Evolutionary conservation across 768 basidiomycete species (phyloP).

Genomic region (Melanogaster broomeanus): DNA sequence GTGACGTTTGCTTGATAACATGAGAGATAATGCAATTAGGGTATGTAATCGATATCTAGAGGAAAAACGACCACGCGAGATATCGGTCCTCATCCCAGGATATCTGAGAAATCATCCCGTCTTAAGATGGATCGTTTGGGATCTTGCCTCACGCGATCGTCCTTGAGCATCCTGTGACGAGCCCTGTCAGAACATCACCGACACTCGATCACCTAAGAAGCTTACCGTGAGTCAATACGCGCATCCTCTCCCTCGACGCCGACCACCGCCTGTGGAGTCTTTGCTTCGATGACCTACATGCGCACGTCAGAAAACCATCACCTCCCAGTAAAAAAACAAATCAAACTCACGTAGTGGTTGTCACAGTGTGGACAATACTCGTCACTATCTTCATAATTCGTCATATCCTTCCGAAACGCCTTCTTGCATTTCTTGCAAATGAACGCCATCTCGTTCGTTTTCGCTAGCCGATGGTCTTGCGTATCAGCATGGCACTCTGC

Average conservation of each 20-base stretch:
- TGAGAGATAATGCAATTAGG: background rate
- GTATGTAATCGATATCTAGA: background rate
- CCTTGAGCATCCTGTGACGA: conserved; percentile 76
- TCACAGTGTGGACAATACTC: conserved; percentile 99
- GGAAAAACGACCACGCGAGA: background rate
- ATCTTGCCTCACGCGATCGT: conserved; percentile 70
- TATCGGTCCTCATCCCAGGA: conserved; percentile 35
- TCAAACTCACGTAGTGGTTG: conserved; percentile 87
- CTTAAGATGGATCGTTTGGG: conserved; percentile 51
- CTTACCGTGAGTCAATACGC: conserved; percentile 82
- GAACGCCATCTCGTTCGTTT: conserved; percentile 84
- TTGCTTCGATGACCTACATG: conserved; percentile 85
- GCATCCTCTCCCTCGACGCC: conserved; percentile 92
- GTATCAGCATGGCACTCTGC: conserved; percentile 91
- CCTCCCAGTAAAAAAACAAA: background rate
- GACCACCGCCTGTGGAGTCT: conserved; percentile 82
- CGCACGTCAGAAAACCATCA: background rate
- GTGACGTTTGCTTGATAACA: too few relatives aligned
- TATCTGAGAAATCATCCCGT: conserved; percentile 51
- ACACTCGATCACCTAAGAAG: background rate
- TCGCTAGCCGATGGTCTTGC: conserved; percentile 69
- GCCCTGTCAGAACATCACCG: background rate
- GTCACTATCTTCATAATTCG: conserved; percentile 90
- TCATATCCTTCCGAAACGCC: conserved; percentile 96
- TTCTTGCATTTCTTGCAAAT: conserved; percentile 92